A percentile compares a stretch with the other conserved stretches of the same genome.
These are phyloP conservation scores for Neonectria coccinea DNA, from an alignment of 2,329 filamentous ascomycete species.

Conservation along the genomic window DNA sequence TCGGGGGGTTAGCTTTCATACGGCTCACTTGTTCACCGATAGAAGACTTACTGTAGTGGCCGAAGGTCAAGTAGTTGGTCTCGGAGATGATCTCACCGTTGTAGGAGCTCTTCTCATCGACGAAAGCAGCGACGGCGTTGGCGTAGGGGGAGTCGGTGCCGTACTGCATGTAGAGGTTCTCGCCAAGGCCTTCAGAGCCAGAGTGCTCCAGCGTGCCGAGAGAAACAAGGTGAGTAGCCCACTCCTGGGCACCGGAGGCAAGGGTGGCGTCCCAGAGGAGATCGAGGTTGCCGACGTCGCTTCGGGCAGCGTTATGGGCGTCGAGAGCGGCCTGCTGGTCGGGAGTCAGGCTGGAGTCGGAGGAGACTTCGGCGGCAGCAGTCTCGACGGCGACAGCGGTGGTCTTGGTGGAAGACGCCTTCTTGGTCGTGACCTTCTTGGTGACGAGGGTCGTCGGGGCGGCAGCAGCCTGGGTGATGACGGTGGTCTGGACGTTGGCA, in stretches of 20 bases:
- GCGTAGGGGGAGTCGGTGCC: constrained; percentile 28
- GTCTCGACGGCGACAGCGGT: constrained; percentile 15
- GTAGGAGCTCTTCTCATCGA: constrained; percentile 42
- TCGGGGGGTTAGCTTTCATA: not conserved
- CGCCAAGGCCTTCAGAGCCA: constrained; percentile 31
- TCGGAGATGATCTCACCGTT: constrained; percentile 35
- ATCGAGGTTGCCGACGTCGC: constrained; percentile 34
- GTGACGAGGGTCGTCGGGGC: constrained; percentile 18
- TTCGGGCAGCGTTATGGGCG: constrained; percentile 43
- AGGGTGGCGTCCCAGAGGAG: constrained; percentile 41
- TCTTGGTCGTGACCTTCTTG: constrained; percentile 18
- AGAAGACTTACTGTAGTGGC: constrained; percentile 40
- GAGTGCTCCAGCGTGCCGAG: constrained; percentile 39
- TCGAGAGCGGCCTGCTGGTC: constrained; percentile 42
- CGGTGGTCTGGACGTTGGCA: not conserved
- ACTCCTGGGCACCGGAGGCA: constrained; percentile 39
- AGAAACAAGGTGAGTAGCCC: constrained; percentile 39
- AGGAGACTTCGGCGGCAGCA: constrained; percentile 11
- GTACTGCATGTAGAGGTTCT: constrained; percentile 43
- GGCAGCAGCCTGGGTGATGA: not conserved
- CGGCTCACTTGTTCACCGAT: too few species aligned
- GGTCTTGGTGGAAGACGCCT: constrained; percentile 12
- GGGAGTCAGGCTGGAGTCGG: constrained; percentile 27
- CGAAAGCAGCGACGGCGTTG: constrained; percentile 38
- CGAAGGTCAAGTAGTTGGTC: constrained; percentile 40